Percentiles rank a stretch among this genome's conserved stretches.
Evolutionary conservation across 257 asterid species (phyloP).

Genomic region (Petunia axillaris): DNA sequence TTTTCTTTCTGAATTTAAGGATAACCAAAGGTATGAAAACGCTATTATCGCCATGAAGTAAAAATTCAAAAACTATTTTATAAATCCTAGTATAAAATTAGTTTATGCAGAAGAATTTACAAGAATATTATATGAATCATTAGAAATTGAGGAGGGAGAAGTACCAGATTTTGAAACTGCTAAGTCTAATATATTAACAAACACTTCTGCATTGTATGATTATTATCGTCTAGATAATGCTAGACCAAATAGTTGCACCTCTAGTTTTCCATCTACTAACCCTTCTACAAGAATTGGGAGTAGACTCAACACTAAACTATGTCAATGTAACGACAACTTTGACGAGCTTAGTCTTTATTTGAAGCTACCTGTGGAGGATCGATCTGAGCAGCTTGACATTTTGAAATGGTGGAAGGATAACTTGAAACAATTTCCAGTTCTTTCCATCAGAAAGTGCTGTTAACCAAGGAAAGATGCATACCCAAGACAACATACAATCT

Average conservation of each 20-base stretch:
- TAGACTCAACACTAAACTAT: neutral
- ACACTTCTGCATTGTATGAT: neutral
- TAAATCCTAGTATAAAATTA: neutral
- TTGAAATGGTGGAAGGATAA: neutral
- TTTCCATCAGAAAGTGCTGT: neutral
- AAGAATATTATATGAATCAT: neutral
- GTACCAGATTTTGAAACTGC: constrained; percentile 6
- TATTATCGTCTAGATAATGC: neutral
- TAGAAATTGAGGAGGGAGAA: neutral
- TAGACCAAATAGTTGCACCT: neutral
- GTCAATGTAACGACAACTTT: neutral
- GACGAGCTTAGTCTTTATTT: neutral
- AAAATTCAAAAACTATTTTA: neutral
- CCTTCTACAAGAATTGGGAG: neutral
- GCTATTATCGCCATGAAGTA: neutral
- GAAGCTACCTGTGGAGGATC: rapidly evolving
- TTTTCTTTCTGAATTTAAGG: neutral
- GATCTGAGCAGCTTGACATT: neutral
- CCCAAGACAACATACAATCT: neutral
- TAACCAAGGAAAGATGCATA: neutral
- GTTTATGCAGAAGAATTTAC: neutral
- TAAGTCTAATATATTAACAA: neutral
- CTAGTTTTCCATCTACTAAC: neutral
- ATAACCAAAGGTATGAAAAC: neutral
- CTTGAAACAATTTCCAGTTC: neutral